Conservation (phyloP, 352 stramenopile genomes). For the Saprolegnia diclina region DNA sequence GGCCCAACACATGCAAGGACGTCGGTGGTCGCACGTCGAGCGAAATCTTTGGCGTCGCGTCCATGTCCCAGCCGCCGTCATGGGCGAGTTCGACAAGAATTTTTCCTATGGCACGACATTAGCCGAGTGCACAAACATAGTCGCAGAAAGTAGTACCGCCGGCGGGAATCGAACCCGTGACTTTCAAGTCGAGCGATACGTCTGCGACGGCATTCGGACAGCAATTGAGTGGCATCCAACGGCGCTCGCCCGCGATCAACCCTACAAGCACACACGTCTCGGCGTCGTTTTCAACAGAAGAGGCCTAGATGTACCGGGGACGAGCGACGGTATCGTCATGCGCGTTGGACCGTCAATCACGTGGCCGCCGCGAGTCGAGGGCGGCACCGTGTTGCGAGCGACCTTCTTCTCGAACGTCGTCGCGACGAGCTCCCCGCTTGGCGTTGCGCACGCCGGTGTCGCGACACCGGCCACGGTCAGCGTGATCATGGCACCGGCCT, state of each 20-base stretch:
- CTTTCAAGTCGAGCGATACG: slow-evolving; percentile 48
- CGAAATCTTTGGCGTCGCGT: slow-evolving; percentile 36
- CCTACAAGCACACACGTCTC: slow-evolving; percentile 10
- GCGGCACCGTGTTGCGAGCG: slow-evolving; percentile 41
- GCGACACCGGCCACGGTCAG: slow-evolving; percentile 49
- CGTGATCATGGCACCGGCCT: slow-evolving; percentile 34
- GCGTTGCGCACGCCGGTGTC: slow-evolving; percentile 49
- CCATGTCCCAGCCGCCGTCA: slow-evolving; percentile 53
- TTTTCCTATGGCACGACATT: slow-evolving; percentile 26
- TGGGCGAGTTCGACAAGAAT: slow-evolving; percentile 48
- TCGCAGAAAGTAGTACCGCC: too few species aligned
- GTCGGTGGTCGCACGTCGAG: slow-evolving; percentile 31
- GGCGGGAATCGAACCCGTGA: slow-evolving; percentile 36
- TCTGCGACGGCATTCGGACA: slow-evolving; percentile 42
- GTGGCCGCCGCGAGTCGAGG: slow-evolving; percentile 54
- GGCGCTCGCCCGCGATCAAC: slow-evolving; percentile 33
- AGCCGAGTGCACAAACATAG: neutral
- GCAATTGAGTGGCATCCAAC: slow-evolving; percentile 60
- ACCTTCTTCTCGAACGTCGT: slow-evolving; percentile 63
- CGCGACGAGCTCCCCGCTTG: slow-evolving; percentile 41
- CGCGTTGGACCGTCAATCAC: slow-evolving; percentile 48
- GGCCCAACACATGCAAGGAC: slow-evolving; percentile 27
- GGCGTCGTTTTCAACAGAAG: neutral
- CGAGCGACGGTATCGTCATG: slow-evolving; percentile 47
- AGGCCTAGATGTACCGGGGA: slow-evolving; percentile 32